Evolutionary conservation across 345 rosid genomes (phyloP), one percentile per base, ranked within the genome.

Genomic region (Brassica juncea): DNA sequence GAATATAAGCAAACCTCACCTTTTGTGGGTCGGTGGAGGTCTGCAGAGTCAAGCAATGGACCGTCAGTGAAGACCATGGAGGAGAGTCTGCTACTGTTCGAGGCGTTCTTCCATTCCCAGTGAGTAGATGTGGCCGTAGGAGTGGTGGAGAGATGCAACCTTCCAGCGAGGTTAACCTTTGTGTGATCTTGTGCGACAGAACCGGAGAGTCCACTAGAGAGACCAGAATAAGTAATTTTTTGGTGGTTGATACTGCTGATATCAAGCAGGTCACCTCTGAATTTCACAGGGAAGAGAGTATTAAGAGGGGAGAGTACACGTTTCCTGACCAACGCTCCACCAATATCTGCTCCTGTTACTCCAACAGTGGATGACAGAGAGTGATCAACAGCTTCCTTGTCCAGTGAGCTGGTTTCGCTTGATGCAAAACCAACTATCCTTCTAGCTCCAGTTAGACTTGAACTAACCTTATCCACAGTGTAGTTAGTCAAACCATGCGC

Each of bases 361-460:
- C 82, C 91, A 80, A 52, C 81, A 77, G 71, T 76, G 35, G 80
- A 28, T 9, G 66, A 59, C 2, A 79, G 81, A 79, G 78, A 27
- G 65, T 88, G 67, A 72, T 83, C 81, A 67, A 67, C 77, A 76
- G 88, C 80, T 71, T 72, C 80, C 60, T 70, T 80, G 21, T 74
- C 35, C 55, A 75, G 5, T 14, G 82, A 83, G 80, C 81, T 74
- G 35, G 66, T 77, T 76, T 82, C 87, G 2, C 37, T 75, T 67
- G 97, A 86, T 71, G 86, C 90, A 80, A 91, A 94, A 39, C 97
- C 97, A 69, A 94, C 89, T 71, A 91, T 89, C 81, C 99, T 87
- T 70, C 93, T 84, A 66, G 85, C 86, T 84, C 94, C 93, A 63
- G 62, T 68, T 34, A 64, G 88, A 74, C 66, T 68, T 23, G 70